Base-by-base conservation (phyloP, 2,329 filamentous ascomycete species). In the Phialophora expanda region DNA sequence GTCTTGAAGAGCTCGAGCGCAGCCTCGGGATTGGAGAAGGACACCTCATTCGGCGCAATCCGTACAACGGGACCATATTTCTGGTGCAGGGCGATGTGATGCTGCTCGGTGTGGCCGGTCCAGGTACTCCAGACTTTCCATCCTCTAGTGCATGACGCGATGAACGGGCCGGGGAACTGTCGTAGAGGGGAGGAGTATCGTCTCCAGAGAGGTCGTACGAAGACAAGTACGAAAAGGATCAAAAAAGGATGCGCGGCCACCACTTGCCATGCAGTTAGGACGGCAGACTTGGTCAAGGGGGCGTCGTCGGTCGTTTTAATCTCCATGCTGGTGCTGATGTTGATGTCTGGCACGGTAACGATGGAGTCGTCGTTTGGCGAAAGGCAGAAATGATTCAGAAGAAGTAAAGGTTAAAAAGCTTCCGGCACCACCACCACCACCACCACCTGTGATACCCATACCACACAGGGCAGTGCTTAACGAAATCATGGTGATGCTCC, bases 41-140 rank as follows among this genome's bases (percentile, higher is more conserved):
- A 82, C 3, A 84, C 76, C 72, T 84, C 82, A 69, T 82, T 75
- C 4, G 82, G 82, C 1, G 78, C 80, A 51, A 83, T 81, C n/a
- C 83, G 80, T 60, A 85, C 81, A 4, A 85, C 72, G 14, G 80
- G 80, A 8, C 79, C 78, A 70, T 80, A 75, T 66, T 78, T 75
- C n/a, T 76, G 71, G 66, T 80, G 80, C 22, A 78, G 70, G 24
- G 70, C 71, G 24, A 79, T 76, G 2, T 77, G 74, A 50, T 75
- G 74, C 26, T 72, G 64, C 62, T 81, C 78, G 1, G 75, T 75
- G 44, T 82, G 75, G 0, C 80, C 80, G 44, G 75, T 76, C 32
- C 74, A 68, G 7, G 78, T 73, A 6, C 78, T 77, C 44, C 71
- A 73, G 26, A 81, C 69, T 58, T 79, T 76, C 80, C 80, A 82